Evolutionary conservation across 768 basidiomycete species (phyloP).

Genomic region (Strobilomyces echinocephalus): DNA sequence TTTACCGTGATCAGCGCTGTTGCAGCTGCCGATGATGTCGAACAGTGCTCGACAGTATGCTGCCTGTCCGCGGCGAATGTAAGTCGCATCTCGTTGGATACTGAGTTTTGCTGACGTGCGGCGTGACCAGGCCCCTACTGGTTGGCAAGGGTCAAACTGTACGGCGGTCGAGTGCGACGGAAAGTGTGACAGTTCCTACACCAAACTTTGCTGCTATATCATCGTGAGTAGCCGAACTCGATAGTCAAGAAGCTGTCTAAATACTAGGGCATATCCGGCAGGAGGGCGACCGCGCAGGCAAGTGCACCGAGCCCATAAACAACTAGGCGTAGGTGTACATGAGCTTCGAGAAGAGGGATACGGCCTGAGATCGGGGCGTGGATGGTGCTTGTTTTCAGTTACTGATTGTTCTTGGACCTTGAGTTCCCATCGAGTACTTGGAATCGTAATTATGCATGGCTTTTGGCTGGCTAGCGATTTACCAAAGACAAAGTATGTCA

Average conservation of each 20-base stretch:
- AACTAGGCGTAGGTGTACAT: neutral
- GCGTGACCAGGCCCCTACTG: neutral
- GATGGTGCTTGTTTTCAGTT: too few species aligned
- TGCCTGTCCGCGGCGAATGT: neutral
- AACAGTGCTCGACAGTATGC: neutral
- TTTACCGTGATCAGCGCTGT: neutral
- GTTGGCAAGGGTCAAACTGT: neutral
- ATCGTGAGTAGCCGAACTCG: neutral
- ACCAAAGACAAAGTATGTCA: too few species aligned
- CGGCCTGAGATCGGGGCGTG: too few species aligned
- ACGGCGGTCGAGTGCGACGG: neutral
- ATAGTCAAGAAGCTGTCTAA: neutral
- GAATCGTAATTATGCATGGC: too few species aligned
- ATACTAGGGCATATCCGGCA: neutral
- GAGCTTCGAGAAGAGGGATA: neutral
- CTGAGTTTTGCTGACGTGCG: neutral
- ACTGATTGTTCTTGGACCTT: too few species aligned
- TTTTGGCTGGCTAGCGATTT: too few species aligned
- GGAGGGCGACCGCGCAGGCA: neutral
- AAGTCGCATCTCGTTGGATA: neutral
- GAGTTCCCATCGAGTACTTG: too few species aligned
- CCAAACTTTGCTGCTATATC: slow-evolving; percentile 3
- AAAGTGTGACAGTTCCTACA: neutral
- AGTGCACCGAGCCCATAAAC: neutral
- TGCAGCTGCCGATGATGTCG: neutral